A percentile compares a stretch with the other conserved stretches of the same genome.
These are phyloP conservation scores for Gastrolobium bilobum DNA, from an alignment of 306 rosid genomes.

Conservation along the genomic window DNA sequence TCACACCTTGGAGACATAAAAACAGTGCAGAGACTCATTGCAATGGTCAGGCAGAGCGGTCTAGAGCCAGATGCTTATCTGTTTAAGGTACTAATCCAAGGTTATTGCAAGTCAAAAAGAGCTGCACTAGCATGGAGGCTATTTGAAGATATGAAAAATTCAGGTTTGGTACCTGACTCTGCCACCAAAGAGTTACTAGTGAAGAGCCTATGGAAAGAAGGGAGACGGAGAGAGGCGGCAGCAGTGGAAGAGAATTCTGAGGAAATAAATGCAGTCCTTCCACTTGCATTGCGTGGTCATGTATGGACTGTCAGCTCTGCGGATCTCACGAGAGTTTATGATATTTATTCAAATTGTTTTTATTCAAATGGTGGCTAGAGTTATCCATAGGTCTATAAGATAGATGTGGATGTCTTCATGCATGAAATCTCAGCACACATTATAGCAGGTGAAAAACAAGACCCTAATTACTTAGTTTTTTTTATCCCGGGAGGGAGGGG, in stretches of 20 bases:
- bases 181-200: slow-evolving; percentile 84
- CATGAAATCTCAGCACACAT: slow-evolving; percentile 26
- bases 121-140: slow-evolving; percentile 79
- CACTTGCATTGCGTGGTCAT: slow-evolving; percentile 70
- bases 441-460: slow-evolving; percentile 22
- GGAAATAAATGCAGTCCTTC: slow-evolving; percentile 62
- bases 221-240: slow-evolving; percentile 84
- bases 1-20: slow-evolving; percentile 70
- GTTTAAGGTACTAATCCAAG: slow-evolving; percentile 75
- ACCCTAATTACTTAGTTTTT: slow-evolving; percentile 1
- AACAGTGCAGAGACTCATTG: slow-evolving; percentile 76
- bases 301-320: slow-evolving; percentile 79
- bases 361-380: slow-evolving; percentile 49
- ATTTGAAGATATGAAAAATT: slow-evolving; percentile 77
- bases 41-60: slow-evolving; percentile 76
- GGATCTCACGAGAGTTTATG: slow-evolving; percentile 68
- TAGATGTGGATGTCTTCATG: slow-evolving; percentile 28
- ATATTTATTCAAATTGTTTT: slow-evolving; percentile 71
- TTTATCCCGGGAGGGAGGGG: neutral
- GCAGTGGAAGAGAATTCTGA: slow-evolving; percentile 73
- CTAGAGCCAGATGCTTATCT: slow-evolving; percentile 74
- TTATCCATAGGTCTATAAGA: slow-evolving; percentile 24
- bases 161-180: slow-evolving; percentile 66
- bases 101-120: slow-evolving; percentile 81
- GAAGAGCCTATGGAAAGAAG: slow-evolving; percentile 89